phyloP scores from a whole-genome alignment of 306 rosid genomes.

The Gynostemma pentaphyllum region DNA sequence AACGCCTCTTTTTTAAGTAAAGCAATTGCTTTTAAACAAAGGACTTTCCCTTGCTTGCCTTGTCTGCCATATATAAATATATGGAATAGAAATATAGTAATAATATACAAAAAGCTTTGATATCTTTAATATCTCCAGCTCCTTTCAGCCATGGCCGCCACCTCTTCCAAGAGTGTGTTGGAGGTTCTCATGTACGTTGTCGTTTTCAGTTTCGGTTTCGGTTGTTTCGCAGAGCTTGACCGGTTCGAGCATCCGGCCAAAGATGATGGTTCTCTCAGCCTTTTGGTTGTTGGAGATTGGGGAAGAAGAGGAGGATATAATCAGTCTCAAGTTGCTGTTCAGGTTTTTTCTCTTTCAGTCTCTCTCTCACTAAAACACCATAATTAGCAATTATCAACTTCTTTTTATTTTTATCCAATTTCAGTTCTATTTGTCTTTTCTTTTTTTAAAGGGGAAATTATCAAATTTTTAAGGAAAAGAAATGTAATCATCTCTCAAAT shows the following conservation, averaged over 20 bases:
- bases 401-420: not conserved
- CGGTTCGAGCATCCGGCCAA: conserved; percentile 17
- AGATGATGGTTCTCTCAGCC: conserved; percentile 35
- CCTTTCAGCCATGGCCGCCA: not conserved
- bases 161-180: not conserved
- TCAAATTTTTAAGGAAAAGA: too few species aligned
- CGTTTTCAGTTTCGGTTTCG: not conserved
- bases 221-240: conserved; percentile 11
- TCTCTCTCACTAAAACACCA: not conserved
- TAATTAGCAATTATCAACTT: not conserved
- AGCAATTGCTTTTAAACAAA: too few species aligned
- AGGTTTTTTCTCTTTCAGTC: conserved; percentile 18
- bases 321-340: conserved; percentile 50
- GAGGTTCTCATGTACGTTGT: not conserved
- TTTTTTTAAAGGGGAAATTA: too few species aligned
- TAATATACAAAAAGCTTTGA: too few species aligned
- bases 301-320: conserved; percentile 51
- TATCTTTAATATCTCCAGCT: not conserved
- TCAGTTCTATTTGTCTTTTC: too few species aligned
- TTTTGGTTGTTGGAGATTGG: conserved; percentile 69
- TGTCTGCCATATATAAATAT: not conserved
- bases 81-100: too few species aligned
- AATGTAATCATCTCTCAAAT: too few species aligned
- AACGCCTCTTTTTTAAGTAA: too few species aligned
- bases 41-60: too few species aligned